Conservation (phyloP, 2,329 filamentous ascomycete species). For the Madurella mycetomatis region DNA sequence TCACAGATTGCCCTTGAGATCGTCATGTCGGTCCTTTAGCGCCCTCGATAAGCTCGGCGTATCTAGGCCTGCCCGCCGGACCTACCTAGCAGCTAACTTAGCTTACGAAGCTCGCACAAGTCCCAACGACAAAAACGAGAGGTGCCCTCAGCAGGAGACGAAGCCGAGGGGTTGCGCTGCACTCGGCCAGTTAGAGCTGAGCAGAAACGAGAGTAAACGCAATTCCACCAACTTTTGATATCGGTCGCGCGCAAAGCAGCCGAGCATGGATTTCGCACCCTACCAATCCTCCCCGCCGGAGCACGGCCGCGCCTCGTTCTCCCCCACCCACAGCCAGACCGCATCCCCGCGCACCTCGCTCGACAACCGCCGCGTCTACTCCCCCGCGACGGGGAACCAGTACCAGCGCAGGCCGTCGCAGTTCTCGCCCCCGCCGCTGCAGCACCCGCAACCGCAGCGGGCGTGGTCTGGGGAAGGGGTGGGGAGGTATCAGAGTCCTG, state of each 20-base stretch:
- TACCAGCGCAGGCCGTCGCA: conserved; percentile 35
- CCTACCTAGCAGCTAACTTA: neutral
- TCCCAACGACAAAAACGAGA: neutral
- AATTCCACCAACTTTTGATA: neutral
- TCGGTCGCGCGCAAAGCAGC: neutral
- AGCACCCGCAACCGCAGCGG: conserved; percentile 55
- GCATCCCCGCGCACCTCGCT: conserved; percentile 55
- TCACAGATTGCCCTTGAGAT: neutral
- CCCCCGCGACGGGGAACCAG: conserved; percentile 29
- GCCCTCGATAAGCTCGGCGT: conserved; percentile 7
- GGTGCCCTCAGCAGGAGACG: too few relatives aligned
- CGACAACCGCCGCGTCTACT: conserved; percentile 54
- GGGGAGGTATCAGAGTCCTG: conserved; percentile 30
- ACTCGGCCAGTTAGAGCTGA: too few relatives aligned
- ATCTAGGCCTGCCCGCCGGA: conserved; percentile 1
- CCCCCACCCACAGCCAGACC: conserved; percentile 53
- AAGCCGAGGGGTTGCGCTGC: too few relatives aligned
- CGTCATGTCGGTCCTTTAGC: neutral
- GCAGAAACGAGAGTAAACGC: neutral
- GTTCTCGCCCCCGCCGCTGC: conserved; percentile 42
- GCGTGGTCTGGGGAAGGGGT: conserved; percentile 47
- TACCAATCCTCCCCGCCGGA: conserved; percentile 94
- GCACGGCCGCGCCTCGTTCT: conserved; percentile 73
- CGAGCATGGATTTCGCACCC: conserved; percentile 83
- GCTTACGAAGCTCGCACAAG: neutral